Evolutionary conservation across 1,139 yeast species (phyloP).

Genomic region (Wickerhamomyces sp.): DNA sequence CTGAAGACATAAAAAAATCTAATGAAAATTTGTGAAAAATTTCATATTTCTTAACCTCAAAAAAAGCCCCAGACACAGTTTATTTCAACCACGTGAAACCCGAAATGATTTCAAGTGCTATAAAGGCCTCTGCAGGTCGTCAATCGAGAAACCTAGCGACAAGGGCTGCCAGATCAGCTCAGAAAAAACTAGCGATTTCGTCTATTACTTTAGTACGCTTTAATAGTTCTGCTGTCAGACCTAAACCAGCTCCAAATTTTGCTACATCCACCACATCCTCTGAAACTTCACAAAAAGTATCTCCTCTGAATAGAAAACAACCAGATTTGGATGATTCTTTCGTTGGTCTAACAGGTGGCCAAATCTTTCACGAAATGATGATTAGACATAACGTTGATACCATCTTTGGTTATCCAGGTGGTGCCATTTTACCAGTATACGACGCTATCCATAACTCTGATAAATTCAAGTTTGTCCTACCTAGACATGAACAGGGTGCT

Average conservation of each 20-base stretch:
- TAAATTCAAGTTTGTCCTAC: slow-evolving; percentile 83
- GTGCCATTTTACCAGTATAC: slow-evolving; percentile 95
- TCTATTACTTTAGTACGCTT: slow-evolving; percentile 6
- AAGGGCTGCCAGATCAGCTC: slow-evolving; percentile 4
- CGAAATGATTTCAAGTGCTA: slow-evolving; percentile 12
- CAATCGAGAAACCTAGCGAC: slow-evolving; percentile 13
- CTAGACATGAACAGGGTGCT: slow-evolving; percentile 98
- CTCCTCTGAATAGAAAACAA: slow-evolving; percentile 10
- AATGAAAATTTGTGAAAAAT: not conserved
- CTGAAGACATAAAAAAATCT: not conserved
- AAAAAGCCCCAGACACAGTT: not conserved
- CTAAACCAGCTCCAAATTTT: slow-evolving; percentile 24
- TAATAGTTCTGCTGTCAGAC: slow-evolving; percentile 15
- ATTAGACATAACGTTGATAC: slow-evolving; percentile 92
- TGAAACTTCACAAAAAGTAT: slow-evolving; percentile 1
- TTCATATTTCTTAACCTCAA: no score
- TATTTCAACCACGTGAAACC: no score
- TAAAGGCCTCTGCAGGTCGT: slow-evolving; percentile 14
- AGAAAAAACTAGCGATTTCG: slow-evolving; percentile 4
- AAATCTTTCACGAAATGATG: slow-evolving; percentile 99
- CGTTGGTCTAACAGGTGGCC: slow-evolving; percentile 95
- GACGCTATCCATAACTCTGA: slow-evolving; percentile 94
- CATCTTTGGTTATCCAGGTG: slow-evolving; percentile 94
- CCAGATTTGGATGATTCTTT: slow-evolving; percentile 65
- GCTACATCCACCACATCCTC: slow-evolving; percentile 16